phyloP scores from a whole-genome alignment of 331 rosid species.

The Rosa hybrid region DNA sequence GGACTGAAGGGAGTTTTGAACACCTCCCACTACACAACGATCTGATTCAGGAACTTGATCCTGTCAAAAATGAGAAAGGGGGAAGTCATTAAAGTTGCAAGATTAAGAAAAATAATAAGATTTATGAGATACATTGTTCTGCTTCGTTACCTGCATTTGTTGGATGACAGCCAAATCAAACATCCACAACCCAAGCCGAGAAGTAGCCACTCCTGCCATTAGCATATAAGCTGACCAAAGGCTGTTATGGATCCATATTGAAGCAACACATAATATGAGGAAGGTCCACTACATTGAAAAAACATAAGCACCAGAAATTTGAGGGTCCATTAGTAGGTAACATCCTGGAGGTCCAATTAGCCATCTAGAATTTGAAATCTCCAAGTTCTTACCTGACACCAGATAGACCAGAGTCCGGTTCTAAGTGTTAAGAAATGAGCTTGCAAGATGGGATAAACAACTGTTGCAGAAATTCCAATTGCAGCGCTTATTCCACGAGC shows the following conservation, averaged over 20 bases:
- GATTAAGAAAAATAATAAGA: background rate
- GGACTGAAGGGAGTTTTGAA: slow-evolving; percentile 86
- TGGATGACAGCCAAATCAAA: slow-evolving; percentile 85
- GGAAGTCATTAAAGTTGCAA: background rate
- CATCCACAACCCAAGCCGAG: slow-evolving; percentile 95
- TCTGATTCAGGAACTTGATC: slow-evolving; percentile 78
- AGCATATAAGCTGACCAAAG: slow-evolving; percentile 53
- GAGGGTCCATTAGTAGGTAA: background rate
- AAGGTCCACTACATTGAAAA: slow-evolving; percentile 61
- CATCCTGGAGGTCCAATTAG: background rate
- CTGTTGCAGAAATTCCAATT: slow-evolving; percentile 78
- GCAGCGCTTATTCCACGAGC: slow-evolving; percentile 84
- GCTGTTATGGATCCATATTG: slow-evolving; percentile 52
- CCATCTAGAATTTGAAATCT: background rate
- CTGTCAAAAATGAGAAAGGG: slow-evolving; percentile 30
- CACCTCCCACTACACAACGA: slow-evolving; percentile 86
- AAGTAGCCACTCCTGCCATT: slow-evolving; percentile 83
- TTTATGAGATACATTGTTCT: background rate
- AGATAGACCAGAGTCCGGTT: slow-evolving; percentile 92
- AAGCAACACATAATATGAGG: slow-evolving; percentile 66
- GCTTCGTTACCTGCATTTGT: slow-evolving; percentile 77
- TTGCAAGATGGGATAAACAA: slow-evolving; percentile 66
- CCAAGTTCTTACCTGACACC: slow-evolving; percentile 79
- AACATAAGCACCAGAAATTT: background rate
- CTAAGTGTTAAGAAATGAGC: slow-evolving; percentile 54